These are phyloP conservation scores for Phytopythium boreale DNA, from an alignment of 352 stramenopile species.

Conservation along the genomic window DNA sequence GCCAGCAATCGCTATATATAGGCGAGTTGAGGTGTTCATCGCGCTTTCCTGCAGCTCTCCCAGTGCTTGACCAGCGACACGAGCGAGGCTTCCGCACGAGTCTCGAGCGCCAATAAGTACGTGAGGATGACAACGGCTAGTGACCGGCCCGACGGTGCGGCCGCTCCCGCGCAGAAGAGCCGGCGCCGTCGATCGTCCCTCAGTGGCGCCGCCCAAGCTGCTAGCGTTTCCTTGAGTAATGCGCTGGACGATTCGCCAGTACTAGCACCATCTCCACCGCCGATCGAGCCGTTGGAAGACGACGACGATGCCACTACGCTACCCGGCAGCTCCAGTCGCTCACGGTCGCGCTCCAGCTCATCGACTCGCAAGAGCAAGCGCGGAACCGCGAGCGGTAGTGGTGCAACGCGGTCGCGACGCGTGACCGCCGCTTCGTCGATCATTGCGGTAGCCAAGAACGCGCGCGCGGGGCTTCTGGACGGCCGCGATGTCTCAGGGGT, in stretches of 20 bases:
- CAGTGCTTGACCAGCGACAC: not conserved
- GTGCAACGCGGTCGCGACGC: not conserved
- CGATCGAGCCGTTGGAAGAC: not conserved
- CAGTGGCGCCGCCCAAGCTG: not conserved
- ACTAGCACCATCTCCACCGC: not conserved
- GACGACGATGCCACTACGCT: not conserved
- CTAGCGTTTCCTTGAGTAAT: not conserved
- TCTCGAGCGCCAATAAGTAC: not conserved
- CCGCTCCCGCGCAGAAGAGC: not conserved
- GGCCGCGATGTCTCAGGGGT: not conserved
- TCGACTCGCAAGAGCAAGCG: not conserved
- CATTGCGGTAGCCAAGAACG: not conserved
- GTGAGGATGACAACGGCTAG: not conserved
- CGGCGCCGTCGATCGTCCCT: not conserved
- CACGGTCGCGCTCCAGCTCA: not conserved
- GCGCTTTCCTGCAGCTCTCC: not conserved
- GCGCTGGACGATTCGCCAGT: not conserved
- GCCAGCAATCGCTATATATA: not conserved
- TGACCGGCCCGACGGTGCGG: slow-evolving; percentile 2
- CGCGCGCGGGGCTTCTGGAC: not conserved
- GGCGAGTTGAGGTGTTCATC: not conserved
- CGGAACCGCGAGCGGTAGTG: not conserved
- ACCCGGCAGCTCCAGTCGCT: not conserved
- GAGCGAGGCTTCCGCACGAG: too few relatives aligned
- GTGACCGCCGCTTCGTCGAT: not conserved